These are phyloP conservation scores for Zymoseptoria crescenta DNA, from an alignment of 2,329 filamentous ascomycete species.

Conservation along the genomic window DNA sequence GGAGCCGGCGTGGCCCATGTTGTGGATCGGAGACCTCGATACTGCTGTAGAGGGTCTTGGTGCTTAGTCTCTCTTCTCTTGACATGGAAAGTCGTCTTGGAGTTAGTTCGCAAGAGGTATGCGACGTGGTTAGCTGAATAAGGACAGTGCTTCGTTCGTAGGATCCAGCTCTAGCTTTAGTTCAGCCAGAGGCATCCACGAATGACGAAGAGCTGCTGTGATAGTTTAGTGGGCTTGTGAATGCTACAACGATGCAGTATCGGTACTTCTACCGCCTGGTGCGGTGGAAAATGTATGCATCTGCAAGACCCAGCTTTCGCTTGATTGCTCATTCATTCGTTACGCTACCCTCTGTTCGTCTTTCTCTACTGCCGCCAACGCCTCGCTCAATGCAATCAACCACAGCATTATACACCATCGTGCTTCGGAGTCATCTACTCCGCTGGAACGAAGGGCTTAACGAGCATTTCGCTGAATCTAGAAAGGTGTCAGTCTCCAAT, in stretches of 20 bases:
- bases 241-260: too few species aligned
- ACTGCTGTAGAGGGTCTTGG: constrained; percentile 10
- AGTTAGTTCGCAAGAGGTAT: background rate
- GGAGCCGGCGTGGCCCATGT: constrained; percentile 19
- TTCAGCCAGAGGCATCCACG: background rate
- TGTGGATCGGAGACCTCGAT: constrained; percentile 23
- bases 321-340: background rate
- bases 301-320: too few species aligned
- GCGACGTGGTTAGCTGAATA: background rate
- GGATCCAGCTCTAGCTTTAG: too few species aligned
- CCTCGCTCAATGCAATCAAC: background rate
- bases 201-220: background rate
- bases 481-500: constrained; percentile 20
- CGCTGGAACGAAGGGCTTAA: constrained; percentile 67
- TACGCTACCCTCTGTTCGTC: background rate
- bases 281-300: too few species aligned
- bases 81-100: constrained; percentile 15
- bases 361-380: background rate
- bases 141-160: too few species aligned
- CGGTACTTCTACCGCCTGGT: too few species aligned
- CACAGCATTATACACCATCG: background rate
- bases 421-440: constrained; percentile 7
- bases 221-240: too few species aligned
- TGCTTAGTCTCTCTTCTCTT: constrained; percentile 11
- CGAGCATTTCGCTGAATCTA: constrained; percentile 72